Evolutionary conservation across 768 basidiomycete genomes (phyloP).

Genomic region (Rhodotorula kratochvilovae): DNA sequence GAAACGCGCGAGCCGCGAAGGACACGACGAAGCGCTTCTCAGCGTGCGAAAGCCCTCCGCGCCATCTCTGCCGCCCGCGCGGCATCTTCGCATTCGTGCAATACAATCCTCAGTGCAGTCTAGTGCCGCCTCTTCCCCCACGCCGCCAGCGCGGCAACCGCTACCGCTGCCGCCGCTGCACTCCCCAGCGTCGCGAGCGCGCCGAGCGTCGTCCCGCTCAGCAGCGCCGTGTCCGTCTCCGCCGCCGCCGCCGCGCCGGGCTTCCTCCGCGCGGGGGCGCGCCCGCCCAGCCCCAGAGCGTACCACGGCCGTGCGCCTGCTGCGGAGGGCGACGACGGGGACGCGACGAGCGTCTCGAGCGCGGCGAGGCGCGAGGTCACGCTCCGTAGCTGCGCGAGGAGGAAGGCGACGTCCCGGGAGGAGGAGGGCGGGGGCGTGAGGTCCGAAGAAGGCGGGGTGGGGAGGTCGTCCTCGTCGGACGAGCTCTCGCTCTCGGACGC

Average conservation of each 20-base stretch:
- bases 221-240: constrained; percentile 5
- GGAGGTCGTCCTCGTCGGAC: background rate
- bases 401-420: constrained; percentile 26
- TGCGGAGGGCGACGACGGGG: background rate
- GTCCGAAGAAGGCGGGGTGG: background rate
- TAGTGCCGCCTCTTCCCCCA: background rate
- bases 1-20: too few species aligned
- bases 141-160: constrained; percentile 11
- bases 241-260: background rate
- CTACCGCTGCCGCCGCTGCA: constrained; percentile 11
- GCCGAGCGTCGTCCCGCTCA: background rate
- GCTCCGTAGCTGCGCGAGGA: constrained; percentile 18
- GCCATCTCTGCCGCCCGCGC: too few species aligned
- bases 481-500: background rate
- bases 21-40: too few species aligned
- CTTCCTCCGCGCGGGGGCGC: background rate
- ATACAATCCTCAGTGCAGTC: too few species aligned
- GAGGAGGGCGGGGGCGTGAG: background rate
- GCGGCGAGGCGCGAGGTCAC: constrained; percentile 26
- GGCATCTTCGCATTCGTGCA: too few species aligned
- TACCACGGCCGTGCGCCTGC: background rate
- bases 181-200: constrained; percentile 9
- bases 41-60: too few species aligned
- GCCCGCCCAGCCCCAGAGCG: background rate
- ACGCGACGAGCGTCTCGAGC: constrained; percentile 28